Base-by-base conservation (phyloP, 202 grass and related monocot genomes). In the Panicum hallii region DNA sequence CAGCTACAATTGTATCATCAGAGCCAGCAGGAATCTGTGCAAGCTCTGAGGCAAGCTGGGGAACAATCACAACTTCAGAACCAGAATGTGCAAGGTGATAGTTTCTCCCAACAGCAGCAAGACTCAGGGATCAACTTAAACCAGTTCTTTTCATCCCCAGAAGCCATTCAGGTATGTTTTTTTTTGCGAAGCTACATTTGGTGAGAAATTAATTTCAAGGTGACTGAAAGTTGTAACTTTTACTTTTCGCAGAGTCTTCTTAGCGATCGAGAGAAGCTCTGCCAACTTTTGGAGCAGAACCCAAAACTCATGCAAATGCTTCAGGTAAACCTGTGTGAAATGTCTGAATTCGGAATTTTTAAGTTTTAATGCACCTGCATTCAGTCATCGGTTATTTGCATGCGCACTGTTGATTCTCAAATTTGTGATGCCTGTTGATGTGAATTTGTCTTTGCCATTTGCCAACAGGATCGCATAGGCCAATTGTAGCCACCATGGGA, bases 221-320 rank as follows among this genome's bases (percentile, higher is more conserved):
- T 78, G 70, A 63, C 36, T 62, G 30, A 78, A 48, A 52, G 61
- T 63, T 26, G 6, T 63, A 7, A 11, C 13, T 74, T 63, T 47
- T 74, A 20, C 16, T 45, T 90, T 88, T 42, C 86, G 26, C 26
- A 99, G 96, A 91, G 88, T 56, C 81, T 99, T 38, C 79, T 99
- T 48, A 90, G 90, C 75, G 96, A 99, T 22, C 89, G 96, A 38
- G 90, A 95, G 77, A 99, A 92, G 82, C 96, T 98, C 76, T 95
- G 93, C 71, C 82, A 95, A 66, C 93, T 98, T 81, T 66, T 98
- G 82, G 96, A 98, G 79, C 84, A 87, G 7, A 94, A 99, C 70
- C 96, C 96, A 40, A 99, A 95, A 79, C 84, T 99, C 77, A 99
- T 99, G 96, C 90, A 99, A 82, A 99, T 98, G 95, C 95, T 98